Evolutionary conservation across 495 filamentous ascomycete species (phyloP), one percentile per base, ranked within the genome.

Genomic region (Neurospora intermedia): DNA sequence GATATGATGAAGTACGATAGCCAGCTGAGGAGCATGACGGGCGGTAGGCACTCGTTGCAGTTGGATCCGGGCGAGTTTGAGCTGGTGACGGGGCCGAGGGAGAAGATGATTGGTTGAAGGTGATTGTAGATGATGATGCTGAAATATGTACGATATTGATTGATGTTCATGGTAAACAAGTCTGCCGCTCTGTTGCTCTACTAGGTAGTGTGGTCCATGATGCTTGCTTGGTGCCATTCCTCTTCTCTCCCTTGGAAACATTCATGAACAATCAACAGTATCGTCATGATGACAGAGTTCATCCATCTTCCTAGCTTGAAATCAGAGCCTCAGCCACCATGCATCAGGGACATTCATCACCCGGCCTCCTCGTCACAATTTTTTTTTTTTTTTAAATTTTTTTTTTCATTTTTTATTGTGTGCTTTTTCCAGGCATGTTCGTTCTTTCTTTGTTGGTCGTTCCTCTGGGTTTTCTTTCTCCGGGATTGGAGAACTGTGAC

Each of bases 1-100:
- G 95, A 98, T 81, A 98, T 98, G 94, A 92, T 98, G 70, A 94
- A 95, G 42, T 99, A 99, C 82, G 82, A 98, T 77, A 94, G 92
- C 81, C 92, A 96, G 80, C 83, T 99, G 78, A 84, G 96, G 48
- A 93, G 91, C 80, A 82, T 97, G 83, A 99, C 94, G 18, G 91
- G 89, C 11, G 96, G 96, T 0, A 86, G 96, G 39, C 96, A 97
- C 38, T 93, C 93, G 6, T 93, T 99, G 81, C 92, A 96, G 39
- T 94, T 99, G 93, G 90, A 86, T 69, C 89, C 96, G 43, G 94
- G 97, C 83, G 88, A 88, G 45, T 99, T 97, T 81, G 94, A 98
- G 83, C 88, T 87, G 79, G 93, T 99, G 82, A 89, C 88, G 62
- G 86, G 89, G 4, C 80, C 81, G 7, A 80, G 86, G 74, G 87